These are phyloP conservation scores for Amauroascus niger DNA, from an alignment of 2,329 filamentous ascomycete genomes.

Conservation along the genomic window DNA sequence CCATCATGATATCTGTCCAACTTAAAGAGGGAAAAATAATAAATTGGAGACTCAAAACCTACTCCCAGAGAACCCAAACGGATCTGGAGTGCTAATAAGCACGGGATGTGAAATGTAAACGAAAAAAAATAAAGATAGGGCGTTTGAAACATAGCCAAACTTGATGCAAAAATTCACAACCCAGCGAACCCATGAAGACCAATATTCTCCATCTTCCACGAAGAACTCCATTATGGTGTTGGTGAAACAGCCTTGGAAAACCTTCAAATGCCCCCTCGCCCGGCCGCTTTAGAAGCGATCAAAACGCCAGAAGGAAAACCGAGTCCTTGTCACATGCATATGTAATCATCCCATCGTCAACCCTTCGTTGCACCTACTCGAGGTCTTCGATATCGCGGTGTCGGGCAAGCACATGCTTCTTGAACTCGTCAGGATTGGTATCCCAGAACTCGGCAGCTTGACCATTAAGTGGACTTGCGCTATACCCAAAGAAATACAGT, in stretches of 20 bases:
- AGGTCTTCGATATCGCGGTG: slow-evolving; percentile 49
- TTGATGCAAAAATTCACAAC: slow-evolving; percentile 2
- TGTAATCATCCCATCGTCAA: background rate
- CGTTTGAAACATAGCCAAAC: background rate
- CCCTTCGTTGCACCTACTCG: slow-evolving; percentile 24
- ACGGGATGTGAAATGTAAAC: background rate
- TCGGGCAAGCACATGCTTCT: slow-evolving; percentile 58
- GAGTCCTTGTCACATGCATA: background rate
- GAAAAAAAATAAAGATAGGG: background rate
- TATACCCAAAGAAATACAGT: slow-evolving; percentile 31
- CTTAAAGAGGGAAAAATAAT: too few species aligned
- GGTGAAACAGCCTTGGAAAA: background rate
- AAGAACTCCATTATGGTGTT: slow-evolving; percentile 1
- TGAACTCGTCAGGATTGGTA: slow-evolving; percentile 75
- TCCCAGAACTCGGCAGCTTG: slow-evolving; percentile 97
- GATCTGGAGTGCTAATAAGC: background rate
- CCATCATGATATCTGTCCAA: too few species aligned
- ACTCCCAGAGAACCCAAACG: background rate
- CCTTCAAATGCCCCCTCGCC: background rate
- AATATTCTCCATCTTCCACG: background rate
- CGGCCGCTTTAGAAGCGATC: background rate
- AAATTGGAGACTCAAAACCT: background rate
- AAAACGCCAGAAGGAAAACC: slow-evolving; percentile 1
- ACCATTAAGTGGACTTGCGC: slow-evolving; percentile 86
- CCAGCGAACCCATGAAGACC: background rate